phyloP scores from a whole-genome alignment of 345 rosid species.

The Gossypium ekmanianum region DNA sequence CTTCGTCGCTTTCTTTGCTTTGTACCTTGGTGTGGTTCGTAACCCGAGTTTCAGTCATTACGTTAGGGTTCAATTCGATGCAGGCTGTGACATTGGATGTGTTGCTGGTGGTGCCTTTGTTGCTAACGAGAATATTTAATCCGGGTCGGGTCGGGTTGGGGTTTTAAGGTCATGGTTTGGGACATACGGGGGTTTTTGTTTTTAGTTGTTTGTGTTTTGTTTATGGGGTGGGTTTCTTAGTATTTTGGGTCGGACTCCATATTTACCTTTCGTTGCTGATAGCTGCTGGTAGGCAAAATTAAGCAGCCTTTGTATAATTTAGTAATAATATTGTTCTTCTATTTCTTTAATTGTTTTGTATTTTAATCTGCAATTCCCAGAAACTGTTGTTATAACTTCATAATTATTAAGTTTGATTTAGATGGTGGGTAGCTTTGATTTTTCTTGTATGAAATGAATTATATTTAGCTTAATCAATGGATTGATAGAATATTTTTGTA shows the following conservation, averaged over 20 bases:
- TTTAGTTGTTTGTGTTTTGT: conserved; percentile 70
- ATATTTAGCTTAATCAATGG: not conserved
- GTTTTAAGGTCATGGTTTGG: conserved; percentile 58
- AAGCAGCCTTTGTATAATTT: not conserved
- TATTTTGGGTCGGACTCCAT: conserved; percentile 74
- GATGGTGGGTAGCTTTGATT: not conserved
- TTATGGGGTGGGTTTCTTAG: conserved; percentile 48
- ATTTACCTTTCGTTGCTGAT: conserved; percentile 74
- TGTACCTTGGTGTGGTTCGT: conserved; percentile 77
- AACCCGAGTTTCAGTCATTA: conserved; percentile 65
- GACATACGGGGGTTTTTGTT: conserved; percentile 62
- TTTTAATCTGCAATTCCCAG: not conserved
- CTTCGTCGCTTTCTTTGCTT: conserved; percentile 84
- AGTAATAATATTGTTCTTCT: not conserved
- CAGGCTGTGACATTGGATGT: conserved; percentile 90
- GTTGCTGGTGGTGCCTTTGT: conserved; percentile 63
- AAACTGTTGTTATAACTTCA: not conserved
- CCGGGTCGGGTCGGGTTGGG: conserved; percentile 69
- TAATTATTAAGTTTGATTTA: not conserved
- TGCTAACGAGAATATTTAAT: conserved; percentile 55
- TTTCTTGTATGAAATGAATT: not conserved
- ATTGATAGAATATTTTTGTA: not conserved
- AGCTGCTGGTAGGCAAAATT: conserved; percentile 79
- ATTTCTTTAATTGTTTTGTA: not conserved
- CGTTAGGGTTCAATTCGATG: conserved; percentile 83